Base-by-base conservation (phyloP, 441 rosid species). In the Sinapis alba region DNA sequence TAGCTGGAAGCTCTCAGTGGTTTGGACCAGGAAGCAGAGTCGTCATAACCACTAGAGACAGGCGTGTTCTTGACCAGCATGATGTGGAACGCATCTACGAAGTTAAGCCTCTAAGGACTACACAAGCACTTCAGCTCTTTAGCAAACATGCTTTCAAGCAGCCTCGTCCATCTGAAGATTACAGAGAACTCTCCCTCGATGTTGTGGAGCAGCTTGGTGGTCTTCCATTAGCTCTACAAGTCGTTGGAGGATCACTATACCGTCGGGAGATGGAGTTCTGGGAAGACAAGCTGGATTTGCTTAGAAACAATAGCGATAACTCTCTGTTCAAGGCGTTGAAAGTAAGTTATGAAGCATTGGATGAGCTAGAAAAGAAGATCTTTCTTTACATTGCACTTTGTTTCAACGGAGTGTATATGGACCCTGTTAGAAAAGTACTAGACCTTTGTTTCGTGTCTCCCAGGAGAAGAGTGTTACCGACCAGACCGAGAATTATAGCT, bases 341-440 rank as follows among this genome's bases (percentile, higher is more conserved):
- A 75, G 69, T 83, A 63, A 84, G 84, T 63, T 83, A 78, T 57
- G 83, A 86, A 20, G 79, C 76, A 6, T 32, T 23, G 7, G 51
- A 73, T 5, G 76, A 76, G 16, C 30, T 21, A 57, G 76, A 79
- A 21, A 58, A 69, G 57, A 73, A 65, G 57, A 16, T 78, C 3
- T 82, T 86, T 70, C 82, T 84, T 51, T 84, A 84, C 51, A 75
- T 84, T 62, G 84, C 87, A 0, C 74, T 77, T 26, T 84, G 80
- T 75, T 80, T 77, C 47, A 64, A 60, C 2, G 83, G 83, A 4
- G 67, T 18, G n/a, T 7, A 47, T 16, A 20, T 76, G 65, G 73
- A 78, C 3, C 47, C 47, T 11, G 82, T 78, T 1, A 68, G 21
- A 30, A 50, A 68, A 30, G 57, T 82, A 19, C 19, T 79, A 34